Percentiles rank a stretch among this genome's conserved stretches.
Conservation (phyloP, 2,329 filamentous ascomycete genomes). For the Colletotrichum chrysophilum region DNA sequence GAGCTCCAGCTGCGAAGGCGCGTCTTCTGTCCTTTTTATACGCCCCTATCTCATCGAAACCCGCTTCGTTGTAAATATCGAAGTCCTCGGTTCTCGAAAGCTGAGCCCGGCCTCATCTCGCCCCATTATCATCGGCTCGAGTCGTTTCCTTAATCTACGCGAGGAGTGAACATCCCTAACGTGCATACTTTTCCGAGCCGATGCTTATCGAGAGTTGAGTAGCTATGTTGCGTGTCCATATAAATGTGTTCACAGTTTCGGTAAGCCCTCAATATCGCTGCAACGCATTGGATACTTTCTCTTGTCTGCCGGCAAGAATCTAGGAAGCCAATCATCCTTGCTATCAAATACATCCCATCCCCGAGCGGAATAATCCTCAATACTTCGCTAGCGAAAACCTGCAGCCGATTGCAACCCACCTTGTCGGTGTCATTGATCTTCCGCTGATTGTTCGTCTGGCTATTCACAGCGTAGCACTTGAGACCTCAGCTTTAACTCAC, state of each 20-base stretch:
- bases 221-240: not conserved
- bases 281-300: not conserved
- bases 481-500: not conserved
- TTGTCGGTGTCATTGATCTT: not conserved
- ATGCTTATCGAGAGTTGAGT: not conserved
- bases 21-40: not conserved
- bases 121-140: not conserved
- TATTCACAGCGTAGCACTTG: fast-evolving
- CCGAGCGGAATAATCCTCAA: fast-evolving
- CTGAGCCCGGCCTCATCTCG: not conserved
- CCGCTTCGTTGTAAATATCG: not conserved
- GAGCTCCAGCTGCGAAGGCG: fast-evolving
- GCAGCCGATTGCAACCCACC: not conserved
- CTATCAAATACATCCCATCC: not conserved
- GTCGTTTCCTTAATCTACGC: fast-evolving
- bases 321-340: too few relatives aligned
- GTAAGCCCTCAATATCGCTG: not conserved
- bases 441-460: fast-evolving
- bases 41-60: fast-evolving
- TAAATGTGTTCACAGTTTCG: fast-evolving
- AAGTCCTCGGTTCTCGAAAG: fast-evolving
- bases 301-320: too few relatives aligned
- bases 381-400: fast-evolving
- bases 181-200: not conserved
- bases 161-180: not conserved